Evolutionary conservation across 2,329 filamentous ascomycete genomes (phyloP), one percentile per base, ranked within the genome.

Genomic region (Trichoderma cornu-damae): DNA sequence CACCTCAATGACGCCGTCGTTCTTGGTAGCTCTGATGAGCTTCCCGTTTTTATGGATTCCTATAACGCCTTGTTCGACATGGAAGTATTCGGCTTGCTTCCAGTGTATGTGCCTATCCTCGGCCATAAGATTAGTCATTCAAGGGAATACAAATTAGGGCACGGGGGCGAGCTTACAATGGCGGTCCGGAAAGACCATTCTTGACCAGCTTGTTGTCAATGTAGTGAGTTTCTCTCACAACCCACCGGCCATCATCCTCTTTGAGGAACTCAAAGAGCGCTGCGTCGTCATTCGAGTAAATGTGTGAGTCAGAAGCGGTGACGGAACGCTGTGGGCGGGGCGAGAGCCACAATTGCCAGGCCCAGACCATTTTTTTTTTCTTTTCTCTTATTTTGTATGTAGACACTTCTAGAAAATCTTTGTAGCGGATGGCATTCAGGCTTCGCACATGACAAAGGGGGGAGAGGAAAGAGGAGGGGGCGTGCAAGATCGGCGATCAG

Each of bases 251-350:
- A 30, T 54, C 40, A 12, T 35, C n/a, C 18, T 54, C 51, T 11
- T 37, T 54, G 20, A 54, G 51, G n/a, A 54, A 54, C 40, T 54
- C 40, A 20, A 54, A 54, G 6, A 54, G 51, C 2, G 51, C 51
- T 5, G 51, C 38, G 12, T 54, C 16, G 11, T 46, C n/a, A 44
- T 35, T 46, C 3, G 51, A 54, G 12, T 35, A 54, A 20, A 54
- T 44, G 6, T 26, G 40, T n/a, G 42, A 34, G 20, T 34, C 24
- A 12, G 28, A 28, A 7, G 51, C 51, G 4, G 37, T 54, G 9
- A 28, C 16, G 11, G 51, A 54, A 20, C 51, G 40, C 30, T 46
- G 40, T 4, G 51, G 51, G 7, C 51, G 51, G 3, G 51, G 51
- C 22, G 51, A 54, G 11, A 54, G 51, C 51, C 51, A 54, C 51